Base-by-base conservation (phyloP, 2,329 filamentous ascomycete species). In the Rhynchosporium agropyri region DNA sequence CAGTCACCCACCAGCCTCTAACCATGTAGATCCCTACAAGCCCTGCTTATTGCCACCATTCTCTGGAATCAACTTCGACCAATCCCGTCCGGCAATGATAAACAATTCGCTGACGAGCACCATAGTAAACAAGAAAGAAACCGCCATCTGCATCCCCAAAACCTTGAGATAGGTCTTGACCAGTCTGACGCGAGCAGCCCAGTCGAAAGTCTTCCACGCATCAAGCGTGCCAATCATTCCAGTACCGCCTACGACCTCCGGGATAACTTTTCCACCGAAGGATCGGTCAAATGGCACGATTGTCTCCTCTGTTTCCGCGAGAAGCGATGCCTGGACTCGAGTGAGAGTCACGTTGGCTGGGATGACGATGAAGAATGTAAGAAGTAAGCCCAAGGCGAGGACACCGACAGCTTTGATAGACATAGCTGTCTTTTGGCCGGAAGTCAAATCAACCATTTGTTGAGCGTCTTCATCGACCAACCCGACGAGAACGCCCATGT, bases 241-340 rank as follows among this genome's bases (percentile, higher is more conserved):
- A 67, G 82, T 84, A 60, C 89, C 91, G 63, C 86, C 88, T n/a
- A 92, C 80, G 56, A 92, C 82, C 64, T 85, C 84, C n/a, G 90
- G 87, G 67, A 89, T 85, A 33, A 94, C 85, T 74, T 87, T 89
- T 70, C 91, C 91, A 67, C 84, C 85, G 72, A 96, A 96, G 36
- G 88, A 89, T 68, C 92, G 90, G 80, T 98, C 94, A 72, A 98
- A 97, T 38, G 91, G 89, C 42, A 98, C 88, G 67, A 97, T 90
- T 31, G 91, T 87, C 77, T 96, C 89, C 68, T 92, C 84, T 20
- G 91, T 87, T 63, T 91, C 88, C 0, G 92, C 85, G 2, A 98
- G 85, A 70, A 97, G 86, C 55, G 91, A 94, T 6, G 93, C 92
- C 75, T 96, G 92, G 42, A 97, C 87, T 66, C 94, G 91, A 68